These are phyloP conservation scores for Solanum acaule DNA, from an alignment of 257 asterid species.

Conservation along the genomic window DNA sequence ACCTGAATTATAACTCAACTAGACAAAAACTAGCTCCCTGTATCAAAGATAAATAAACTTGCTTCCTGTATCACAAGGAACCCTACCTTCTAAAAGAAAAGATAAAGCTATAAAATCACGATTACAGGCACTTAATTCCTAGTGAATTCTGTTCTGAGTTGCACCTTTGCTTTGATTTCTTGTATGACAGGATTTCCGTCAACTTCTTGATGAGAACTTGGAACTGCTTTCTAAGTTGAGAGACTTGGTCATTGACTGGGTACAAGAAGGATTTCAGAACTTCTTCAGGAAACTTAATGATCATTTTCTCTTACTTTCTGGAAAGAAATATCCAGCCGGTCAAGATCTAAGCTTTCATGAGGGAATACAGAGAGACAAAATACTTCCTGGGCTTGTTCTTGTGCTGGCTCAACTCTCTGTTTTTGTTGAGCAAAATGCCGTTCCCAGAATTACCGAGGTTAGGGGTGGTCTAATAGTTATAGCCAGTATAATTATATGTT, in stretches of 20 bases:
- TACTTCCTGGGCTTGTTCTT: constrained; percentile 84
- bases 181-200: constrained; percentile 57
- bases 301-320: constrained; percentile 62
- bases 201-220: constrained; percentile 69
- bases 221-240: constrained; percentile 61
- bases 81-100: neutral
- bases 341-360: constrained; percentile 42
- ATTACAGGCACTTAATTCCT: neutral
- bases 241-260: constrained; percentile 59
- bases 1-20: neutral
- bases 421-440: constrained; percentile 68
- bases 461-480: constrained; percentile 12
- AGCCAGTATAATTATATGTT: neutral
- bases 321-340: constrained; percentile 46
- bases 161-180: neutral
- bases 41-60: neutral
- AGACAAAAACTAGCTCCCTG: neutral
- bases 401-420: constrained; percentile 64
- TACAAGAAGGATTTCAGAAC: constrained; percentile 91
- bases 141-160: neutral
- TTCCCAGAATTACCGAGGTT: constrained; percentile 84
- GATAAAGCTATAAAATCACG: neutral
- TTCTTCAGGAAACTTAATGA: constrained; percentile 65
- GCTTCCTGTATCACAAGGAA: neutral
- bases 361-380: constrained; percentile 47